phyloP scores from a whole-genome alignment of 805 yeast genomes.

The Saccharomycopsis oosterbeekiorum region DNA sequence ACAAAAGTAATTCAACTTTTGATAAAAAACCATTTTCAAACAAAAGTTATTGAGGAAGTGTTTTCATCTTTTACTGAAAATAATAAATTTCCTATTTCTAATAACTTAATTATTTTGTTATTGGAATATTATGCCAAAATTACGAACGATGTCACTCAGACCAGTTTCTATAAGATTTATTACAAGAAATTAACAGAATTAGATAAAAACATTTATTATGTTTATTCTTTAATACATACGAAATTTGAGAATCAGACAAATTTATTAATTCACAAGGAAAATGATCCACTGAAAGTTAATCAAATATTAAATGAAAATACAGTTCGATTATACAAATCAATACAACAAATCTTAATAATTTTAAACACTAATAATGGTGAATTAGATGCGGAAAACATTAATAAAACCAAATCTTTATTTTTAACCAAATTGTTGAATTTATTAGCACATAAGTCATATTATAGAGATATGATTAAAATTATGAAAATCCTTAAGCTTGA shows the following conservation, averaged over 20 bases:
- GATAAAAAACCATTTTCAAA: background rate
- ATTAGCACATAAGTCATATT: conserved; percentile 10
- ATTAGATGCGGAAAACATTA: background rate
- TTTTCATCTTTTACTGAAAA: background rate
- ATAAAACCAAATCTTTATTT: background rate
- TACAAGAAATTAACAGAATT: background rate
- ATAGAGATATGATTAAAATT: conserved; percentile 6
- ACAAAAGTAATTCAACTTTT: background rate
- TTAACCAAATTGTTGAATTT: background rate
- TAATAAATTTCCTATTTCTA: background rate
- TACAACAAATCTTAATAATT: conserved; percentile 2
- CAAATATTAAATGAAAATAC: background rate
- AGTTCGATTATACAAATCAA: background rate
- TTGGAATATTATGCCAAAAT: background rate
- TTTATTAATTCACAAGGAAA: background rate
- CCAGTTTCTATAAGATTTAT: background rate
- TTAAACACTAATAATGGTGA: background rate
- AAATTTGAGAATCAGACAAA: conserved; percentile 5
- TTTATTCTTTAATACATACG: background rate
- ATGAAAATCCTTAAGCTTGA: conserved; percentile 6
- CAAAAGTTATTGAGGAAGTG: background rate
- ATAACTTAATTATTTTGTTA: background rate
- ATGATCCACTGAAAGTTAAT: background rate
- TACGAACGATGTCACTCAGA: background rate
- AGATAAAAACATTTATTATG: background rate